Evolutionary conservation across 108 stramenopile species (phyloP).

Genomic region (Fragilaria crotonensis): DNA sequence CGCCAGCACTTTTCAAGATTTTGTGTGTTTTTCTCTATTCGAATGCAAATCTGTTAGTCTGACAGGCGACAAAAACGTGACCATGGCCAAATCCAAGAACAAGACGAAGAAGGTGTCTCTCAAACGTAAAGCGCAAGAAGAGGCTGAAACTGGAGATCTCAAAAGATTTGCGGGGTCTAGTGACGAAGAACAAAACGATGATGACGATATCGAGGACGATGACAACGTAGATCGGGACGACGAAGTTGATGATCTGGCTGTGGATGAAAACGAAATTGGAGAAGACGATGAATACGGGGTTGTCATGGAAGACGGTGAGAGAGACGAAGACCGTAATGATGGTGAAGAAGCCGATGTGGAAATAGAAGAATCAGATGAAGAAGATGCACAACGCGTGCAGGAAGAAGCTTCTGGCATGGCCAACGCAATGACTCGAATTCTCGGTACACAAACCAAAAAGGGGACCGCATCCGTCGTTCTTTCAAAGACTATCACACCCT

Average conservation of each 20-base stretch:
- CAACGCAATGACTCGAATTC: constrained; percentile 75
- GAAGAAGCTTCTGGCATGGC: constrained; percentile 46
- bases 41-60: too few species aligned
- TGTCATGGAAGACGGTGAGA: constrained; percentile 16
- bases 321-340: constrained; percentile 8
- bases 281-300: constrained; percentile 18
- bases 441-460: constrained; percentile 31
- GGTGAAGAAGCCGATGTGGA: not conserved
- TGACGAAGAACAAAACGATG: constrained; percentile 47
- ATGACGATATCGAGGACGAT: constrained; percentile 12
- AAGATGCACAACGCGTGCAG: constrained; percentile 9
- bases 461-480: constrained; percentile 16
- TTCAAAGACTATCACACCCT: constrained; percentile 4
- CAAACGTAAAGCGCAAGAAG: constrained; percentile 1
- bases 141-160: constrained; percentile 28
- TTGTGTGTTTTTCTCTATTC: too few species aligned
- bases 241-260: constrained; percentile 18
- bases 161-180: constrained; percentile 84
- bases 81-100: too few species aligned
- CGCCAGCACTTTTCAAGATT: too few species aligned
- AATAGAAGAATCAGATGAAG: constrained; percentile 17
- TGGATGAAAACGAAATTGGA: constrained; percentile 14
- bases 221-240: constrained; percentile 9
- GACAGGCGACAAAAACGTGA: too few species aligned
- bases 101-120: too few species aligned